These are phyloP conservation scores for Coemansia erecta DNA, from an alignment of 192 early-diverging fungal genomes.

Conservation along the genomic window DNA sequence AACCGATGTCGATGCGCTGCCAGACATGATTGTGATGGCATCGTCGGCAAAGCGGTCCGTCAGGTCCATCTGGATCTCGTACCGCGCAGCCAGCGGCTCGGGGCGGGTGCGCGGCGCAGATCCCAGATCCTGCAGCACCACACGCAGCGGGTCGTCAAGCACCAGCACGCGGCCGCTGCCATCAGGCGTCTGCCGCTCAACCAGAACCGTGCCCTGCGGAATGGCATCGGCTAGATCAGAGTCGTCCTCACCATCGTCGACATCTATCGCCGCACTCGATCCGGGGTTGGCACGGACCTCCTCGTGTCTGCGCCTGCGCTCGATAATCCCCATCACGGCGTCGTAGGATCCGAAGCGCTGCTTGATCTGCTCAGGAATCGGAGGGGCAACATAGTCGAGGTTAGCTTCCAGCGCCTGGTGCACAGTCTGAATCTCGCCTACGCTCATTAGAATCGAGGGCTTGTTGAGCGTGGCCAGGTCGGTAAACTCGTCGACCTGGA, in stretches of 20 bases:
- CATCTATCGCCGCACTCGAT: slow-evolving; percentile 6
- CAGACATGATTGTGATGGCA: slow-evolving; percentile 54
- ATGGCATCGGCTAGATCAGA: slow-evolving; percentile 49
- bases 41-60: slow-evolving; percentile 62
- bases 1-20: slow-evolving; percentile 48
- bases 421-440: slow-evolving; percentile 87
- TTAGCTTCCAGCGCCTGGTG: slow-evolving; percentile 81
- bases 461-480: slow-evolving; percentile 78
- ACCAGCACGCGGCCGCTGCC: slow-evolving; percentile 42
- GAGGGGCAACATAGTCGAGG: slow-evolving; percentile 69
- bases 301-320: slow-evolving; percentile 47
- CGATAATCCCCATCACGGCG: slow-evolving; percentile 50
- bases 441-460: slow-evolving; percentile 85
- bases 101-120: slow-evolving; percentile 52
- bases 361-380: slow-evolving; percentile 53
- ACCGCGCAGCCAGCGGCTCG: slow-evolving; percentile 43
- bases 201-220: slow-evolving; percentile 52
- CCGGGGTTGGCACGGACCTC: slow-evolving; percentile 16
- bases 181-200: slow-evolving; percentile 38
- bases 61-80: slow-evolving; percentile 53
- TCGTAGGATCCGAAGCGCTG: slow-evolving; percentile 54
- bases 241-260: slow-evolving; percentile 45
- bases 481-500: slow-evolving; percentile 86
- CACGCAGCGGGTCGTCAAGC: slow-evolving; percentile 61
- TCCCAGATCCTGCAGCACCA: slow-evolving; percentile 69